Base-by-base conservation (phyloP, 2,329 filamentous ascomycete genomes). In the Colletotrichum magnum region DNA sequence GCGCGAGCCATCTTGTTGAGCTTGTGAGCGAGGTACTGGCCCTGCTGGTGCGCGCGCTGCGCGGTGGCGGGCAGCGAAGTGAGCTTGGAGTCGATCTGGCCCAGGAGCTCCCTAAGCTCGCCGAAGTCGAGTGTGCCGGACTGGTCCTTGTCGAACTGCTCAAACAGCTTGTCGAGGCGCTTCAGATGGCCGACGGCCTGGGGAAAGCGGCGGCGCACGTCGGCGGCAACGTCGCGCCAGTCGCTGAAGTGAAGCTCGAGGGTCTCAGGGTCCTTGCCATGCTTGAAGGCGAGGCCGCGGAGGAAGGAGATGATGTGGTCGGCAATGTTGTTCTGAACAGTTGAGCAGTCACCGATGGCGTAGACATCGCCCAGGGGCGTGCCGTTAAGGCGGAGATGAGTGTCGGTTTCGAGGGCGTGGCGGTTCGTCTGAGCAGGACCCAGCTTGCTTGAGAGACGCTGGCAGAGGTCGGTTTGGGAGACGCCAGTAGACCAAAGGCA, bases 401-500 rank as follows among this genome's bases (percentile, higher is more conserved):
- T 91, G 78, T 99, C 96, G 0, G 96, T 99, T 79, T 98, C 96
- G 9, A 99, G 87, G 2, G 97, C 96, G 77, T 96, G 95, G 47
- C 88, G 89, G 82, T 99, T 99, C 72, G 90, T 94, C 79, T 99
- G 96, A 15, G 84, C 82, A 5, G 92, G 85, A 18, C 89, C 90
- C 3, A 99, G 89, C 75, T 94, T 93, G n/a, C 88, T 84, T 3
- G 95, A 91, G 32, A 99, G 83, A 18, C 84, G 91, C 80, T 94
- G 89, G 77, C 90, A 93, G 73, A 99, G 90, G 28, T 93, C 88
- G 5, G 94, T 93, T 78, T 97, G 96, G 0, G 95, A 86, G 50
- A 99, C 95, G 70, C 96, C 96, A 0, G 96, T 99, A 0, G 96
- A 98, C 96, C 96, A 99, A 15, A 99, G 86, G 75, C 96, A 98